Base-by-base conservation (phyloP, 805 yeast genomes). In the Yamadazyma endophytica region DNA sequence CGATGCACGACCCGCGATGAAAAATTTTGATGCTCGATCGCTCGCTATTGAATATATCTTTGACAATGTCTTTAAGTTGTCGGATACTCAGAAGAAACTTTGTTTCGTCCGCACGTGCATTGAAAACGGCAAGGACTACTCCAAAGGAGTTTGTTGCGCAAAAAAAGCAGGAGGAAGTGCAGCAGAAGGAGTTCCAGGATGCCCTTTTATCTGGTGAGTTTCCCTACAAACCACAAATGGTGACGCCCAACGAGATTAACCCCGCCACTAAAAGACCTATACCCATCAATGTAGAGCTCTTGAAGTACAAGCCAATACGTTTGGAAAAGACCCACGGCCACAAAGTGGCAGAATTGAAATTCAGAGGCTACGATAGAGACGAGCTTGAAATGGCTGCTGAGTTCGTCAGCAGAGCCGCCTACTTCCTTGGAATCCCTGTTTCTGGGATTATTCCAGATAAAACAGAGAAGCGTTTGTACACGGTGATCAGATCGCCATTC, bases 401-500 rank as follows among this genome's bases (percentile, higher is more conserved):
- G 57, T 92, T 92, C 58, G 85, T 92, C 3, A 66, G 83, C 34
- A 77, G 98, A 59, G 87, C 88, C 0, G 97, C 96, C 0, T 92
- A 75, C 55, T 92, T 84, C 58, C 64, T 92, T 46, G 90, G 94
- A 6, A 79, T 92, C 44, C 96, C 97, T 12, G 77, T 83, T 20
- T 73, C 79, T 9, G 89, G 88, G 2, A 81, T 90, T 13, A 69
- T 84, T 79, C 29, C 56, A 75, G 42, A 82, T 77, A 41, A 64
- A 39, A 78, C 82, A 3, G 82, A 77, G 52, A 75, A 79, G 47
- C 84, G 90, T 58, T 75, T 88, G 46, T 90, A 96, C 86, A 92
- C 98, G 0, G 96, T 92, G 26, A 88, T 82, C 49, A 76, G 81
- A 55, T 79, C 96, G 3, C 97, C 97, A 1, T 92, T 92, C 56